Evolutionary conservation across 345 rosid species (phyloP), one percentile per base, ranked within the genome.

Genomic region (Salix exigua): DNA sequence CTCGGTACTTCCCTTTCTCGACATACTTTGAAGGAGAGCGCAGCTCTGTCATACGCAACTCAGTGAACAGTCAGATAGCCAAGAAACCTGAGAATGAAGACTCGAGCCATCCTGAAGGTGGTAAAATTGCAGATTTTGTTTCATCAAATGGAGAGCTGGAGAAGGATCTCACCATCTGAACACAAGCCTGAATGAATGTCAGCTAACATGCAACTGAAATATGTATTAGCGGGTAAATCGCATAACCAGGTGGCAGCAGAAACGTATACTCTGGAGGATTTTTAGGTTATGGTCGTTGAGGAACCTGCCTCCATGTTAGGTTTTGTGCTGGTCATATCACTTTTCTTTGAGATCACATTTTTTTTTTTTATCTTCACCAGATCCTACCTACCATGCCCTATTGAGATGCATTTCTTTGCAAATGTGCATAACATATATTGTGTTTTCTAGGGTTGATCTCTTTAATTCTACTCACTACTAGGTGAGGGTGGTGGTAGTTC

Each of bases 61-160:
- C 91, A 13, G 75, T 75, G 21, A 85, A 87, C 88, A 84, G 85
- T 78, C 82, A 84, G 73, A 71, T 80, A 12, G 71, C 73, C 69
- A 83, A 79, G 50, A 87, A 79, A 74, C 70, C 82, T 44, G 91
- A 87, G 73, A 92, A 91, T 74, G 97, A 97, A 10, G 85, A 80
- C 71, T 40, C 78, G 25, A 74, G 73, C 80, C 88, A 84, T 76
- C 74, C 83, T 31, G 86, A 79, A 55, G 82, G 80, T 78, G 79
- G 84, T 81, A 68, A 70, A 73, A 66, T 68, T 71, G 83, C 86
- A 71, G 86, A 88, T 72, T 76, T 81, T 23, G 63, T 83, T 66
- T 63, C 83, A 19, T 85, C 87, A 79, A 93, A 96, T 86, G 99
- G 99, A 75, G 84, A 92, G 77, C 74, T 92, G 0, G 93, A 89